A percentile compares a stretch with the other conserved stretches of the same genome.
Conservation (phyloP, 1,284 basidiomycete species). For the Naganishia albida region DNA sequence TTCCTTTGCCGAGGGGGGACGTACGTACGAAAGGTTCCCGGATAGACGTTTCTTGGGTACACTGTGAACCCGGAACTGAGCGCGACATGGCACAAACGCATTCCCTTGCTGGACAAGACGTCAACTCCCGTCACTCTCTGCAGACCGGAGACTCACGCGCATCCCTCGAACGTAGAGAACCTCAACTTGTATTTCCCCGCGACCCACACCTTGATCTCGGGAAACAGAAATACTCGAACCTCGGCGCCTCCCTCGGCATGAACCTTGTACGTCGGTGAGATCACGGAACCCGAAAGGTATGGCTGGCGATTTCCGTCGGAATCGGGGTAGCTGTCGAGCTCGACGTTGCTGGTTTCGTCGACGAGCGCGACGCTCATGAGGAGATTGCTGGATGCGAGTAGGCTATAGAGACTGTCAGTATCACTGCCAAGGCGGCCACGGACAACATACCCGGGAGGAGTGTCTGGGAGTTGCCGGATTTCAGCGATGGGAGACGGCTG, state of each 20-base stretch:
- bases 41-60: neutral
- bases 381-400: neutral
- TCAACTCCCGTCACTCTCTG: neutral
- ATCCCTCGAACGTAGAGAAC: conserved; percentile 17
- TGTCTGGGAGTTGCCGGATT: neutral
- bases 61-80: conserved; percentile 6
- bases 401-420: neutral
- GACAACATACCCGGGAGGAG: neutral
- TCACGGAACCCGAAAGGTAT: conserved; percentile 4
- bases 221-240: conserved; percentile 16
- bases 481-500: conserved; percentile 16
- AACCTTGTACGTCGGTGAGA: conserved; percentile 12
- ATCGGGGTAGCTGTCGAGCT: conserved; percentile 3
- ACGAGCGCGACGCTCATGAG: conserved; percentile 9
- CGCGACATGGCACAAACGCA: conserved; percentile 14
- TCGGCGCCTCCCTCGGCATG: neutral
- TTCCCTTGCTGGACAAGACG: neutral
- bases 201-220: conserved; percentile 17
- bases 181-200: conserved; percentile 5
- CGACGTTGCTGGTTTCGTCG: neutral
- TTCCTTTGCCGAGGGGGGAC: neutral
- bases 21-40: neutral
- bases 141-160: neutral
- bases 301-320: conserved; percentile 3
- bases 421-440: neutral